phyloP scores from a whole-genome alignment of 148 eudicot genomes.

The Rhododendron williamsianum region DNA sequence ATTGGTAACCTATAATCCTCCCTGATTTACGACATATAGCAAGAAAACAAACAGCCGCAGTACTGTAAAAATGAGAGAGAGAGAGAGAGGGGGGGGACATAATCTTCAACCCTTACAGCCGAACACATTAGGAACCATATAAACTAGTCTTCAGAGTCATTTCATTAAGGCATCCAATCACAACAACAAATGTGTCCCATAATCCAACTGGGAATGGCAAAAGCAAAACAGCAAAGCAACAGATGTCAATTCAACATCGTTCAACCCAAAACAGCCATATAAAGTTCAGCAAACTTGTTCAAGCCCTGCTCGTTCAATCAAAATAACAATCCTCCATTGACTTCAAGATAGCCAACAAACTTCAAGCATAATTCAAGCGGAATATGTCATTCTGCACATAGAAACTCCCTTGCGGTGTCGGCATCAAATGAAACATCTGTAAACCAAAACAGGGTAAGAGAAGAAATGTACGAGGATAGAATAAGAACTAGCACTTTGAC shows the following conservation, averaged over 20 bases:
- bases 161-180: background rate
- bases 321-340: background rate
- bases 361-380: constrained; percentile 43
- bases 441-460: background rate
- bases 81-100: background rate
- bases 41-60: background rate
- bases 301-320: background rate
- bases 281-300: background rate
- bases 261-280: background rate
- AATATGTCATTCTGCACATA: constrained; percentile 40
- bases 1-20: background rate
- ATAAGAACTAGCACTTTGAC: background rate
- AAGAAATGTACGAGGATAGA: background rate
- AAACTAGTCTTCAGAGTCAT: background rate
- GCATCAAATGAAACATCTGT: constrained; percentile 45
- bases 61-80: background rate
- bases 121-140: background rate
- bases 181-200: background rate
- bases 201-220: background rate
- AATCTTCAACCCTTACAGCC: background rate
- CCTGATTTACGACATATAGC: background rate
- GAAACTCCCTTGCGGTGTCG: constrained; percentile 44
- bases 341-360: background rate
- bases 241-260: constrained; percentile 3
- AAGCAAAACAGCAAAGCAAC: constrained; percentile 12